Evolutionary conservation across 1,284 basidiomycete species (phyloP), one percentile per base, ranked within the genome.

Genomic region (Irpex lacteus): DNA sequence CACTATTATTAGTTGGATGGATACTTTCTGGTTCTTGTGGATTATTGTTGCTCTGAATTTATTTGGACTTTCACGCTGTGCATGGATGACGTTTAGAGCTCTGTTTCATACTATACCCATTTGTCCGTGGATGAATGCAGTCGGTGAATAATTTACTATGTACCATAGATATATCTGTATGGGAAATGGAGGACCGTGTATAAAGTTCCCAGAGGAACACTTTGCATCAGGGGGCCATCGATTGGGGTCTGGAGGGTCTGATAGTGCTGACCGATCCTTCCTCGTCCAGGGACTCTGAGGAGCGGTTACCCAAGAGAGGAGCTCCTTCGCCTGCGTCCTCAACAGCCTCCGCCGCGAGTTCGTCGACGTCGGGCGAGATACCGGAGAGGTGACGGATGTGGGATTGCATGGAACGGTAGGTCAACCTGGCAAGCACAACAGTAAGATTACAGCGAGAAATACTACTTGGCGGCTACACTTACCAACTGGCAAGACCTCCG

Each of bases 1-100:
- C 95, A 97, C 74, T 86, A 89, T 74, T 94, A 94, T 74, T 92
- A 73, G 78, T 58, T 26, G 9, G 37, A 47, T 19, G 50, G n/a
- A 4, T 56, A 4, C 38, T 50, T 56, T 60, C 9, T 52, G 52
- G 2, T 26, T 26, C 26, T 26, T 26, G 26, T 26, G 26, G 26
- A 2, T 26, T 26, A 26, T 26, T 26, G 26, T 26, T 26, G 26
- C 26, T 26, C 26, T 26, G 26, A 26, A 26, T 26, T 26, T 26
- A 26, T 26, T 26, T 26, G 26, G 26, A 26, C 26, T 26, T 26
- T 26, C 26, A 26, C 26, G 26, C 26, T 26, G 26, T 40, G 26
- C 26, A 26, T 26, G 26, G 26, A 26, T 2, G 26, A 2, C 2
- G 2, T 26, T 26, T 26, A 26, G 26, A 26, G 26, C 26, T 26